Evolutionary conservation across 2,329 filamentous ascomycete species (phyloP).

Genomic region (Apiospora koreana): DNA sequence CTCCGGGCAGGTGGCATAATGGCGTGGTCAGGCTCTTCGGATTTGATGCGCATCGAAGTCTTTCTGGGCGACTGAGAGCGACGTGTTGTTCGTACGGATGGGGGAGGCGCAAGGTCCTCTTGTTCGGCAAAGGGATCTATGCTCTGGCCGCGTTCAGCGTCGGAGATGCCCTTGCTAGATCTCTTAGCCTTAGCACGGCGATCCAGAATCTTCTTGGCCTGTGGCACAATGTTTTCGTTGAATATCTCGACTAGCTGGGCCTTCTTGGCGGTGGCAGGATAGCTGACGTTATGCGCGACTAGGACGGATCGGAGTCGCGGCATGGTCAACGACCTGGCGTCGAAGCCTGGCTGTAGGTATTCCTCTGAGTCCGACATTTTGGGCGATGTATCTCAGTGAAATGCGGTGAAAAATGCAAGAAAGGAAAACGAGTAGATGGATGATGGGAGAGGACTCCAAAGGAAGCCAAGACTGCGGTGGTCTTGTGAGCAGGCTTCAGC

Average conservation of each 20-base stretch:
- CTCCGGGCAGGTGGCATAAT: constrained; percentile 38
- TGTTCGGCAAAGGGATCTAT: constrained; percentile 63
- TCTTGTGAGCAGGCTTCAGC: neutral
- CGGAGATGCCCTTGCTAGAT: constrained; percentile 81
- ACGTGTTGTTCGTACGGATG: constrained; percentile 44
- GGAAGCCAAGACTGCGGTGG: neutral
- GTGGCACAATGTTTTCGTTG: constrained; percentile 74
- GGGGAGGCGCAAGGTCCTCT: constrained; percentile 50
- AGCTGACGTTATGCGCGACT: constrained; percentile 82
- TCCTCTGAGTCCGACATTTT: constrained; percentile 70
- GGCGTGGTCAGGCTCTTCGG: constrained; percentile 49
- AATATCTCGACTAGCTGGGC: constrained; percentile 83
- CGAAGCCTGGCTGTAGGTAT: constrained; percentile 86
- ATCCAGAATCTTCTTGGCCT: constrained; percentile 74
- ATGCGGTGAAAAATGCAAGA: neutral
- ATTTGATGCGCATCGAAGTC: constrained; percentile 52
- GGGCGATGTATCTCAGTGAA: neutral
- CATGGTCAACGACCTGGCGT: constrained; percentile 80
- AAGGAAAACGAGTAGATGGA: neutral
- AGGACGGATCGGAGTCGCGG: constrained; percentile 89
- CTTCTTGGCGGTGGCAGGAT: constrained; percentile 91
- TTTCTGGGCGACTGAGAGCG: constrained; percentile 59
- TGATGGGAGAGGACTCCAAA: neutral
- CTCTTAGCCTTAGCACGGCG: constrained; percentile 79
- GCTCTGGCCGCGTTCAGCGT: constrained; percentile 66